These are phyloP conservation scores for Ogataea philodendri DNA, from an alignment of 805 yeast species.

Conservation along the genomic window DNA sequence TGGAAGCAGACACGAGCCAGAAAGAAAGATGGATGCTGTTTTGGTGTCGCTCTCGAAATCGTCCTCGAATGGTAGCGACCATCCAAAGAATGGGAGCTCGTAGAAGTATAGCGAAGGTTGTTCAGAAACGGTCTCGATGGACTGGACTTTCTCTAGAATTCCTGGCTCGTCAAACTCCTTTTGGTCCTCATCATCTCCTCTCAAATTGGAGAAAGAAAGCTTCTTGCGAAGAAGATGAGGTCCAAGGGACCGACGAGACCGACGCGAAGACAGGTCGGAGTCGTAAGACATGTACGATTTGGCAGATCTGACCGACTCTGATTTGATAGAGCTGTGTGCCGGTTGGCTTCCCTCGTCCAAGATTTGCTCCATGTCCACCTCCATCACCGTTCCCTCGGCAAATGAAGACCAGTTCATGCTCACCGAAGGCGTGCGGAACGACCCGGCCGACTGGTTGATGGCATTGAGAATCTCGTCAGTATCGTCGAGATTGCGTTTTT, in stretches of 20 bases:
- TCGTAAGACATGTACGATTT: constrained; percentile 8
- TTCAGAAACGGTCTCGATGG: constrained; percentile 5
- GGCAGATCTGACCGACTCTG: too few relatives aligned
- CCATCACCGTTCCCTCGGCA: constrained; percentile 11
- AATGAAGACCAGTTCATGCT: constrained; percentile 39
- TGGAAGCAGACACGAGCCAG: constrained; percentile 36
- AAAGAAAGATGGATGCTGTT: constrained; percentile 32
- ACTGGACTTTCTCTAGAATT: constrained; percentile 4
- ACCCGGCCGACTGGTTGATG: constrained; percentile 22
- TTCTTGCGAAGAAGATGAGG: constrained; percentile 12
- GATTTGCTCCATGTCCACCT: constrained; percentile 25
- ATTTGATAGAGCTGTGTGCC: constrained; percentile 12
- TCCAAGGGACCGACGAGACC: constrained; percentile 2
- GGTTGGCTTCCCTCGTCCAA: constrained; percentile 19
- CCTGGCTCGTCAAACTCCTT: background rate
- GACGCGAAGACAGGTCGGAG: constrained; percentile 6
- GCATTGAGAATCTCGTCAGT: constrained; percentile 19
- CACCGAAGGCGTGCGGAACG: constrained; percentile 36
- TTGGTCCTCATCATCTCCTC: constrained; percentile 1
- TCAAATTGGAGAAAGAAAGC: constrained; percentile 6
- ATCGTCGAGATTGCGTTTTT: constrained; percentile 10
- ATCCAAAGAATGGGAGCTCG: constrained; percentile 28
- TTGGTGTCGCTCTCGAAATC: constrained; percentile 17
- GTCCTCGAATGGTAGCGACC: constrained; percentile 15
- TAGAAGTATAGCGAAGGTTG: constrained; percentile 20